Evolutionary conservation across 495 filamentous ascomycete species (phyloP).

Genomic region (Cudoniella acicularis): DNA sequence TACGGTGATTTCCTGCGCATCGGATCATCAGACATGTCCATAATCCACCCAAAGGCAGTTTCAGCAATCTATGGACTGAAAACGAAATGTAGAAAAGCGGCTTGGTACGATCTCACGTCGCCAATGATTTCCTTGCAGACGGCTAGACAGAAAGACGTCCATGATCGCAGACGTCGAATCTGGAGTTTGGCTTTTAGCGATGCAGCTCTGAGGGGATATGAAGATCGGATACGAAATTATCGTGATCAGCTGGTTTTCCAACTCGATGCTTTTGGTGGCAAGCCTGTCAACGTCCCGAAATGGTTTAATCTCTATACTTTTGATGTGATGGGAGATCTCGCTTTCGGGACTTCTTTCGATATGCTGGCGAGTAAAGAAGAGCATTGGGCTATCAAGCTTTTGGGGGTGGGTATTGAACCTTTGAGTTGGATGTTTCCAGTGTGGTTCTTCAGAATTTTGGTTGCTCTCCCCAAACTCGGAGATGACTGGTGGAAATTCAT

Average conservation of each 20-base stretch:
- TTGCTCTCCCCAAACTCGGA: too few species aligned
- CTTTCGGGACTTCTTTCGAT: constrained; percentile 34
- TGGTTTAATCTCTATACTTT: constrained; percentile 41
- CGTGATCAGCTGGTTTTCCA: constrained; percentile 25
- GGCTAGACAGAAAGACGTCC: constrained; percentile 28
- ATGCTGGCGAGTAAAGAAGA: not conserved
- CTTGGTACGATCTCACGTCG: constrained; percentile 43
- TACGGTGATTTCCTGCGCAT: not conserved
- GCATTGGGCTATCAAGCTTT: not conserved
- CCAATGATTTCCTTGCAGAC: constrained; percentile 37
- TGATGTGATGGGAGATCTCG: constrained; percentile 23
- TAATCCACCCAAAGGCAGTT: constrained; percentile 30
- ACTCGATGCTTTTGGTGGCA: constrained; percentile 11
- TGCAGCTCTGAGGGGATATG: constrained; percentile 22
- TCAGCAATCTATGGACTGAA: constrained; percentile 28
- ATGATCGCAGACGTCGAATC: constrained; percentile 31
- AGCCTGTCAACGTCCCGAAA: constrained; percentile 27
- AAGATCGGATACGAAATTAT: constrained; percentile 24
- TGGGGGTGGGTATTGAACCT: not conserved
- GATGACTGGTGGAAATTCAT: not conserved
- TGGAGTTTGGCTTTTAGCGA: constrained; percentile 33
- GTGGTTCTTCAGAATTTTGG: too few species aligned
- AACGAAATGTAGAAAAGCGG: constrained; percentile 33
- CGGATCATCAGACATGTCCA: constrained; percentile 35
- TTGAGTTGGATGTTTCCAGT: not conserved